phyloP scores from a whole-genome alignment of 768 basidiomycete genomes.

The Lentinula sp. region DNA sequence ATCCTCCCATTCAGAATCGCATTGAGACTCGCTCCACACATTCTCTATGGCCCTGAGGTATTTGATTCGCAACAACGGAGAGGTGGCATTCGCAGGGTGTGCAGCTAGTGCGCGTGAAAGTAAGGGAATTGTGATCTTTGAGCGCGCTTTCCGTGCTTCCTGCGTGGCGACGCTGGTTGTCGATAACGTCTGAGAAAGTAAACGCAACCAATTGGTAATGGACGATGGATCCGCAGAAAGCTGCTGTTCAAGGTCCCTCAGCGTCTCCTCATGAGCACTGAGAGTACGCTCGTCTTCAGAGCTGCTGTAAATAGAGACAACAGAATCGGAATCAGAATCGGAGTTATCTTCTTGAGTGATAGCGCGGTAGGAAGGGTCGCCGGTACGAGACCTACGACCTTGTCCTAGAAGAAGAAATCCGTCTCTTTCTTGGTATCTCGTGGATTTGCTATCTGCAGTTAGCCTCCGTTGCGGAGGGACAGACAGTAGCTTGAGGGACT shows the following conservation, averaged over 20 bases:
- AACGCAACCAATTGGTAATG: constrained; percentile 52
- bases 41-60: constrained; percentile 73
- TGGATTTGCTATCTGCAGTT: constrained; percentile 25
- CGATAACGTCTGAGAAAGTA: constrained; percentile 59
- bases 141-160: constrained; percentile 60
- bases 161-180: constrained; percentile 58
- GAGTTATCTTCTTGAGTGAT: constrained; percentile 31
- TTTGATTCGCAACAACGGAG: constrained; percentile 46
- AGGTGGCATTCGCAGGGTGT: constrained; percentile 44
- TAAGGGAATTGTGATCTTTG: constrained; percentile 67
- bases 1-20: constrained; percentile 63
- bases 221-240: constrained; percentile 47
- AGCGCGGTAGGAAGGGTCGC: constrained; percentile 44
- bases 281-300: constrained; percentile 34
- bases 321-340: constrained; percentile 24
- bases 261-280: constrained; percentile 51
- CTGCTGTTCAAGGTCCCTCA: constrained; percentile 53
- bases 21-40: constrained; percentile 53
- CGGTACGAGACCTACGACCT: constrained; percentile 17
- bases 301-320: constrained; percentile 21
- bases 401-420: constrained; percentile 51
- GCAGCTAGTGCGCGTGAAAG: constrained; percentile 57
- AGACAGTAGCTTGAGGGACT: constrained; percentile 46
- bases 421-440: constrained; percentile 57
- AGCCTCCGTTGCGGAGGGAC: constrained; percentile 46